Base-by-base conservation (phyloP, 176 grass and related monocot species). In the Oryza coarctata region DNA sequence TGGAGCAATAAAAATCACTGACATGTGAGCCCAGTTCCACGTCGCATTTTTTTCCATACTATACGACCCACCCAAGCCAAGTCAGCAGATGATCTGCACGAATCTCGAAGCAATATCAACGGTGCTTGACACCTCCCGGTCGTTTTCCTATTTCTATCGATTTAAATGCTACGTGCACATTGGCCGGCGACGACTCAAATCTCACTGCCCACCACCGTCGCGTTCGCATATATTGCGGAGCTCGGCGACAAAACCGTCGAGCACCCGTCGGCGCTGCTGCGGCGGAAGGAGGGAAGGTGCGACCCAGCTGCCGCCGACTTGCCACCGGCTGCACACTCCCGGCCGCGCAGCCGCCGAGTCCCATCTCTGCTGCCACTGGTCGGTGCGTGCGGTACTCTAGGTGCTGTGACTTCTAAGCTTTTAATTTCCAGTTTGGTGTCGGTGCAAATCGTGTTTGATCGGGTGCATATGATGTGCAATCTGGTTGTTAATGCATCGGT, bases 101-200 rank as follows among this genome's bases (percentile, higher is more conserved):
- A 40, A 39, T 77, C 64, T 70, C 27, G 8, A 8, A 55, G 26
- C 11, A 6, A 71, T 27, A 68, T 39, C 63, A 36, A 76, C 25
- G 63, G 72, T 18, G 10, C 18, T 0, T 1, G 22, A 14, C 23
- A 33, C 1, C 41, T 50, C 65, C 65, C 35, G 7, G 41, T 18
- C 65, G n/a, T n/a, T n/a, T n/a, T n/a, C n/a, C n/a, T n/a, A n/a
- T n/a, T n/a, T n/a, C n/a, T n/a, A n/a, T 29, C 23, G 20, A 18
- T 45, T 83, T 73, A 84, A 79, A 68, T 80, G 69, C 20, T 88
- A 84, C 81, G 76, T 61, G 87, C 87, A 80, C 87, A 84, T 62
- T 74, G 62, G 74, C 68, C 61, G 17, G 35, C 44, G 7, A 60
- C 22, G 5, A 43, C 45, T 5, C 68, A 28, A 22, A 32, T 60